A percentile compares a stretch with the other conserved stretches of the same genome.
Evolutionary conservation across 2,329 filamentous ascomycete genomes (phyloP).

Genomic region (Colletotrichum aenigma): DNA sequence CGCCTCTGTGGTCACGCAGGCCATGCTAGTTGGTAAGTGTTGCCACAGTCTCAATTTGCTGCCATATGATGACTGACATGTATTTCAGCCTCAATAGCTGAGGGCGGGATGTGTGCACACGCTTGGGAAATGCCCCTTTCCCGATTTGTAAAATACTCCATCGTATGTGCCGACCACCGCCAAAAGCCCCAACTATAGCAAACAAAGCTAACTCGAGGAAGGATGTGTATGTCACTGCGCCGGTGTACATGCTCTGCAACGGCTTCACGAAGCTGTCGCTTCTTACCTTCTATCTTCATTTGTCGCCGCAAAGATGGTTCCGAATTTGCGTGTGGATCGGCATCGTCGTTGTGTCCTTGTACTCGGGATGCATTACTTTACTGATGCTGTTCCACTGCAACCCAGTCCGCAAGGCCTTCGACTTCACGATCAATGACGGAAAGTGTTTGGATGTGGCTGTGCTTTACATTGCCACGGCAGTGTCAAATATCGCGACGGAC

Average conservation of each 20-base stretch:
- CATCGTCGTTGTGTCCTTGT: conserved; percentile 29
- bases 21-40: conserved; percentile 8
- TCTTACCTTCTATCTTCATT: conserved; percentile 40
- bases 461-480: conserved; percentile 53
- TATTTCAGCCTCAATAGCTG: background rate
- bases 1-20: conserved; percentile 17
- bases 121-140: conserved; percentile 23
- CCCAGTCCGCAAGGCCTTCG: conserved; percentile 36
- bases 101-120: conserved; percentile 18
- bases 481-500: conserved; percentile 52
- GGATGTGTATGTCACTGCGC: conserved; percentile 25
- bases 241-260: conserved; percentile 38
- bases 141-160: conserved; percentile 3
- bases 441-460: conserved; percentile 48
- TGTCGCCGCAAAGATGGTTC: conserved; percentile 39
- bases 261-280: conserved; percentile 41
- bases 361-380: conserved; percentile 34
- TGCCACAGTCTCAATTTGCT: too few species aligned
- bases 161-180: background rate
- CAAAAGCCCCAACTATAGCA: background rate
- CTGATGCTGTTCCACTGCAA: conserved; percentile 40
- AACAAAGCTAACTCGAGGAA: background rate
- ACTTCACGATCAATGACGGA: conserved; percentile 30
- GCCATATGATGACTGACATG: background rate
- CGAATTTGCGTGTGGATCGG: conserved; percentile 31